These are phyloP conservation scores for Penicillium paneum DNA, from an alignment of 2,329 filamentous ascomycete species.

Conservation along the genomic window DNA sequence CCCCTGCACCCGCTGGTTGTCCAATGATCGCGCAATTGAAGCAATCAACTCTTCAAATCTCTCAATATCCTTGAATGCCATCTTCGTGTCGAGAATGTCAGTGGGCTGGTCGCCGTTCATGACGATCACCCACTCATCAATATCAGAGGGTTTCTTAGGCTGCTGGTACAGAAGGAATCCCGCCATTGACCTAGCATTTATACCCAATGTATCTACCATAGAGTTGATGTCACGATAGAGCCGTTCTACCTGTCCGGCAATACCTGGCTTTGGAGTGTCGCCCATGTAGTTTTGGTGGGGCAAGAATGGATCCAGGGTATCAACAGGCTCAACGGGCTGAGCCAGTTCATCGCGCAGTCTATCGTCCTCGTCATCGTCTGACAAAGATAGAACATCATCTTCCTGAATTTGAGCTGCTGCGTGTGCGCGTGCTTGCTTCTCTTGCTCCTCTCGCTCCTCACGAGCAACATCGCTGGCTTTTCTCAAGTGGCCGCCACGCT, in stretches of 20 bases:
- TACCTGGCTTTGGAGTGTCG: conserved; percentile 45
- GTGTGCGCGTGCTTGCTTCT: conserved; percentile 30
- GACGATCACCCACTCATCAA: conserved; percentile 47
- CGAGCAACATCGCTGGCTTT: conserved; percentile 24
- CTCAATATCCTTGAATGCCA: conserved; percentile 72
- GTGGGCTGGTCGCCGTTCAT: conserved; percentile 53
- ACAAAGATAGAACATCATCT: conserved; percentile 38
- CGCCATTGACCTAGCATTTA: conserved; percentile 70
- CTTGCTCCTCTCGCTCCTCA: conserved; percentile 31
- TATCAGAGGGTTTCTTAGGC: conserved; percentile 46
- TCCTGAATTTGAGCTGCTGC: conserved; percentile 33
- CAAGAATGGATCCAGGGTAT: conserved; percentile 48
- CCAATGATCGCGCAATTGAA: conserved; percentile 62
- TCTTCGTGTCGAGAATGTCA: conserved; percentile 68
- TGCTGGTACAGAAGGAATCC: conserved; percentile 54
- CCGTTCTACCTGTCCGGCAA: conserved; percentile 50
- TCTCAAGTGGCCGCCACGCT: conserved; percentile 26
- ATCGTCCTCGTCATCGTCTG: conserved; percentile 50
- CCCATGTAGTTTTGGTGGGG: conserved; percentile 48
- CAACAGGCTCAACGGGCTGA: conserved; percentile 42
- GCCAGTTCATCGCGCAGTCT: conserved; percentile 45
- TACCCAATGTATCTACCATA: conserved; percentile 89
- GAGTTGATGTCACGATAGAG: conserved; percentile 57
- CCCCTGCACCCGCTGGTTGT: conserved; percentile 65
- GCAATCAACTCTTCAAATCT: conserved; percentile 65